phyloP scores from a whole-genome alignment of 352 stramenopile species.

The Globisporangium paroecandrum region DNA sequence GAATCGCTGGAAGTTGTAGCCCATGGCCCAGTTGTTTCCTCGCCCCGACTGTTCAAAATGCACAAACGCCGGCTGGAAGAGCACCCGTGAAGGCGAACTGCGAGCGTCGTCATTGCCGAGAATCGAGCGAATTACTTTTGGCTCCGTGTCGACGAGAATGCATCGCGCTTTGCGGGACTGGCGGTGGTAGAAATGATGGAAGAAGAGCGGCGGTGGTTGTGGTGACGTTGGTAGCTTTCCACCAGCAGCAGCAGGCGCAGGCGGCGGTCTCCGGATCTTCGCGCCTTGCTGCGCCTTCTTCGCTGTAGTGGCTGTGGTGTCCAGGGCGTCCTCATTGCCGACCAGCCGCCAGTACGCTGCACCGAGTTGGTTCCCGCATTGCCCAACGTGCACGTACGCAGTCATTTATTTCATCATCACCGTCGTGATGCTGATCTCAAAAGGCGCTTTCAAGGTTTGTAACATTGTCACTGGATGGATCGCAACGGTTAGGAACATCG shows the following conservation, averaged over 20 bases:
- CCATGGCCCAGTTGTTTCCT: slow-evolving; percentile 90
- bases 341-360: slow-evolving; percentile 67
- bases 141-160: slow-evolving; percentile 79
- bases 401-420: slow-evolving; percentile 34
- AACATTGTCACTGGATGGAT: background rate
- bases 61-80: slow-evolving; percentile 40
- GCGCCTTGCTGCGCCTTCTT: background rate
- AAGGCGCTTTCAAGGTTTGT: background rate
- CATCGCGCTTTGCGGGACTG: slow-evolving; percentile 42
- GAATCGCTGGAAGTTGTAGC: slow-evolving; percentile 60
- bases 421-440: background rate
- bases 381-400: slow-evolving; percentile 61
- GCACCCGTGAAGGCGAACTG: background rate
- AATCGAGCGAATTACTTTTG: slow-evolving; percentile 60
- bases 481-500: background rate
- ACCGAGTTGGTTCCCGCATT: slow-evolving; percentile 77
- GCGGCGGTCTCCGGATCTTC: background rate
- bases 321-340: slow-evolving; percentile 4
- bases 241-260: background rate
- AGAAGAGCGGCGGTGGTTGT: slow-evolving; percentile 15
- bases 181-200: slow-evolving; percentile 51
- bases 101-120: background rate
- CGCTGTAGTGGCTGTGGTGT: background rate
- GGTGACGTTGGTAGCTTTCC: background rate
- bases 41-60: slow-evolving; percentile 69